Conservation (phyloP, 352 stramenopile species). For the Phytopythium helicoides region DNA sequence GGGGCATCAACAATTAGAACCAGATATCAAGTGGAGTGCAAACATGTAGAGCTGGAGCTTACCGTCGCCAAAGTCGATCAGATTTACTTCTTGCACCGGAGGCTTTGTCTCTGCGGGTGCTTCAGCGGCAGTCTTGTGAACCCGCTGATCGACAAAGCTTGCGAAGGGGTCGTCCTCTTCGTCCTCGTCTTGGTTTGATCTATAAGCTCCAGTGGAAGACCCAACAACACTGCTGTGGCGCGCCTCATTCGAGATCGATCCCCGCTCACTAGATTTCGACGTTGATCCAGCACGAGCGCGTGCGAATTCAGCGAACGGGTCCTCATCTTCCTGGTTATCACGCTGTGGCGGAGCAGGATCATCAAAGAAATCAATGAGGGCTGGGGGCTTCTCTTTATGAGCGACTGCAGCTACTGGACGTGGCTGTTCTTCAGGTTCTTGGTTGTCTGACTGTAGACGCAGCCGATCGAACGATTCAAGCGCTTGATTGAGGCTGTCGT, state of each 20-base stretch:
- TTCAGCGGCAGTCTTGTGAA: conserved; percentile 30
- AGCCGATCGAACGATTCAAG: conserved; percentile 60
- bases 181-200: conserved; percentile 19
- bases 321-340: conserved; percentile 33
- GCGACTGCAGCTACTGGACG: conserved; percentile 1
- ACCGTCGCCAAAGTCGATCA: conserved; percentile 74
- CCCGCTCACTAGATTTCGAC: conserved; percentile 10
- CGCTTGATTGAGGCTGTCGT: conserved; percentile 59
- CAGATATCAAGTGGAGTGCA: background rate
- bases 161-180: conserved; percentile 65
- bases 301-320: conserved; percentile 68
- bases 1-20: background rate
- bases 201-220: conserved; percentile 9
- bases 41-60: background rate
- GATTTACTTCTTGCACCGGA: conserved; percentile 23
- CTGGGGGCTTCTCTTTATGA: background rate
- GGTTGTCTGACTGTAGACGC: conserved; percentile 16
- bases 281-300: conserved; percentile 30
- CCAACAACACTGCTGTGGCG: background rate
- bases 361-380: conserved; percentile 5
- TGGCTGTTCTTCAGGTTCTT: conserved; percentile 10
- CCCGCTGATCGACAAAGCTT: conserved; percentile 56
- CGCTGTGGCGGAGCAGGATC: conserved; percentile 12
- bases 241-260: conserved; percentile 3
- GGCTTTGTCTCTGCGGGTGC: conserved; percentile 15